phyloP scores from a whole-genome alignment of 768 basidiomycete genomes.

The Mycena venus region DNA sequence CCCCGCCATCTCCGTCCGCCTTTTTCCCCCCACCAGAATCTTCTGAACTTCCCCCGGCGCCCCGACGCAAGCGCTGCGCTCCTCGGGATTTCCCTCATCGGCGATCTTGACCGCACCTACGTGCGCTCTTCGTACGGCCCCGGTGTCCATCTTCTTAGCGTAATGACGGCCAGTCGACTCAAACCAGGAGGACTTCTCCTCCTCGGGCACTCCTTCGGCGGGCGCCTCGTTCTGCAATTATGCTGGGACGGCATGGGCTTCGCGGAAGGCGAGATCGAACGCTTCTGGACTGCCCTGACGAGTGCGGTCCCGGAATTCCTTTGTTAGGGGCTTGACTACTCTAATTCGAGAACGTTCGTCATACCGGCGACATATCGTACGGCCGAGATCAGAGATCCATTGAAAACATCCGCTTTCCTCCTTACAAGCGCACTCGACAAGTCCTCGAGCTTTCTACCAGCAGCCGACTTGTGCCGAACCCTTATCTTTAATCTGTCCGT shows the following conservation, averaged over 20 bases:
- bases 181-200: slow-evolving; percentile 71
- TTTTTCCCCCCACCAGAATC: slow-evolving; percentile 43
- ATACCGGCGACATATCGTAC: not conserved
- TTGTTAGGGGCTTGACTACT: not conserved
- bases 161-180: slow-evolving; percentile 77
- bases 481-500: not conserved
- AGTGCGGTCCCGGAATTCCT: slow-evolving; percentile 35
- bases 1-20: not conserved
- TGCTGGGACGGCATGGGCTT: slow-evolving; percentile 49
- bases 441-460: not conserved
- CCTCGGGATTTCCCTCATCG: slow-evolving; percentile 76
- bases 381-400: not conserved
- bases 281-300: slow-evolving; percentile 44
- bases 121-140: slow-evolving; percentile 60
- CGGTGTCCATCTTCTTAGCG: slow-evolving; percentile 61
- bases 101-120: slow-evolving; percentile 77
- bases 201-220: slow-evolving; percentile 73
- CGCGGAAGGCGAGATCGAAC: slow-evolving; percentile 40
- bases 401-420: not conserved
- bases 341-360: not conserved
- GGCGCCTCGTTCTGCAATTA: slow-evolving; percentile 65
- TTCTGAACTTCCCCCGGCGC: not conserved
- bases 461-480: not conserved
- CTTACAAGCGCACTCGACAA: not conserved
- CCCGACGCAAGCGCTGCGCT: slow-evolving; percentile 50